Conservation (phyloP, 371 early-diverging fungal species). For the Rhizopus microsporus region DNA sequence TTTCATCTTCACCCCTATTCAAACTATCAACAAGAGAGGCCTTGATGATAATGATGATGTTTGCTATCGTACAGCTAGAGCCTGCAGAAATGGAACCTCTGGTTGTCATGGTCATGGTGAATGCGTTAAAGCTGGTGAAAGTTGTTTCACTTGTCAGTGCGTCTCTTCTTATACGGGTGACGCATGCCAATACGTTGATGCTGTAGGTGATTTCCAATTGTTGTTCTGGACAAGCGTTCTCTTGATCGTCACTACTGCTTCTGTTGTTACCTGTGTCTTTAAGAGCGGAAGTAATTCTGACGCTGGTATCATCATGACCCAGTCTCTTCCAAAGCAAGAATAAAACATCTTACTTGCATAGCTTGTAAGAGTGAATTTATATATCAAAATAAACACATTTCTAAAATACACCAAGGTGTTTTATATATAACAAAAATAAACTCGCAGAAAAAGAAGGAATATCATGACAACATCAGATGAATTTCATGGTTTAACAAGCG, state of each 20-base stretch:
- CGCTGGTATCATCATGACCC: conserved; percentile 40
- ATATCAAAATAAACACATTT: too few relatives aligned
- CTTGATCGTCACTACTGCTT: conserved; percentile 38
- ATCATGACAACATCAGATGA: too few relatives aligned
- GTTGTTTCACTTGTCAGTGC: conserved; percentile 44
- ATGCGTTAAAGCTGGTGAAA: conserved; percentile 25
- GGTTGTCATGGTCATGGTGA: conserved; percentile 39
- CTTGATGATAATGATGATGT: conserved; percentile 12
- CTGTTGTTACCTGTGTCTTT: conserved; percentile 42
- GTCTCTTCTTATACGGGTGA: conserved; percentile 33
- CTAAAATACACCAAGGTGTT: too few relatives aligned
- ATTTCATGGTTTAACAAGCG: too few relatives aligned
- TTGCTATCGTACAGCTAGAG: conserved; percentile 24
- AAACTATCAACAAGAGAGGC: neutral
- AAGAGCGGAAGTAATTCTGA: conserved; percentile 37
- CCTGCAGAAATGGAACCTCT: conserved; percentile 36
- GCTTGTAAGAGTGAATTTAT: neutral
- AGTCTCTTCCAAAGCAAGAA: conserved; percentile 48
- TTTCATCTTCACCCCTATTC: conserved; percentile 29
- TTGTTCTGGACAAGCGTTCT: conserved; percentile 50
- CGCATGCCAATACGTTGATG: conserved; percentile 39
- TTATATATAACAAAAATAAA: too few relatives aligned
- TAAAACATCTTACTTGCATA: conserved; percentile 17
- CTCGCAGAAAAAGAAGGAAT: too few relatives aligned
- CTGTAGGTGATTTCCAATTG: conserved; percentile 46